Evolutionary conservation across 2,329 filamentous ascomycete genomes (phyloP), one percentile per base, ranked within the genome.

Genomic region (Lasiodiplodia sp.): DNA sequence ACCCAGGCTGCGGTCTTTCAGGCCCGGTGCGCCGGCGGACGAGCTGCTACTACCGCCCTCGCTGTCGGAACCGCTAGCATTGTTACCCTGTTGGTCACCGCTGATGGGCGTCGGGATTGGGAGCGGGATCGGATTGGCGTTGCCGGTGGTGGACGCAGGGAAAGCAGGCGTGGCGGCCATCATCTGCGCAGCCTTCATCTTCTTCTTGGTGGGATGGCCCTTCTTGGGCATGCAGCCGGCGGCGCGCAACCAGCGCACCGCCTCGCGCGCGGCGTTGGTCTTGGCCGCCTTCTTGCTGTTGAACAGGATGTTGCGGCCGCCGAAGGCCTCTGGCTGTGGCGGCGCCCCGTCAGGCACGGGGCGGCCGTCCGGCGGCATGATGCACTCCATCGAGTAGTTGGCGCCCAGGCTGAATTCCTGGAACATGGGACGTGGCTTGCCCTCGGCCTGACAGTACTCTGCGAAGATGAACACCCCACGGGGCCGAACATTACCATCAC

Each of bases 281-380:
- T 79, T 79, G 1, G 83, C 83, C 11, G 75, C 73, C 69, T 81
- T 79, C 67, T 85, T 85, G 38, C 71, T 78, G 5, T 73, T 67
- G 72, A 81, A 82, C 11, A 76, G 72, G 0, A 70, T 68, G 2
- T 70, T 70, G 11, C 72, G 71, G 28, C 75, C 76, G 69, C 83
- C 82, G 68, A 83, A 83, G 25, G 73, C 64, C 0, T 47, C 6
- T 34, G 31, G 10, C 70, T 56, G 21, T 75, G 72, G 53, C 69
- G 70, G 44, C 44, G 44, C 12, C 44, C 44, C 7, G 31, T 34
- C 31, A 1, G 31, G 31, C 8, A 34, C 31, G 31, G 31, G 31
- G 31, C 31, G 7, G 31, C 40, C 28, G 3, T 47, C 38, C 3
- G 47, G 2, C n/a, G 74, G 69, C 34, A 81, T 68, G 49, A 69